Evolutionary conservation across 2,329 filamentous ascomycete genomes (phyloP), one percentile per base, ranked within the genome.

Genomic region (Drechslerella stenobrocha): DNA sequence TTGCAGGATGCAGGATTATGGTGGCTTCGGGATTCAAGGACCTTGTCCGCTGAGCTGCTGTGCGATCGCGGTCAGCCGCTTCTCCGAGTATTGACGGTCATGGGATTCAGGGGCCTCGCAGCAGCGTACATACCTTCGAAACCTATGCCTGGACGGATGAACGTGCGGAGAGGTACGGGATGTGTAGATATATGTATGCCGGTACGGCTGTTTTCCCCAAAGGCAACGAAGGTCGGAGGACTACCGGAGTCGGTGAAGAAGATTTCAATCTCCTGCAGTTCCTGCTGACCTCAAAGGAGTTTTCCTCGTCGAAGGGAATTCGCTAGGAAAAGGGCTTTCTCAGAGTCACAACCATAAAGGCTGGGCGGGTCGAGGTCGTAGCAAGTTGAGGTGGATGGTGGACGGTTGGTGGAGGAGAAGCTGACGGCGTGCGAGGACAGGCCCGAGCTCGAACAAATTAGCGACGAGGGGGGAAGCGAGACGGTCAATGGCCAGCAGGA

Each of bases 201-300:
- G 32, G 40, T 47, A 42, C 67, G 52, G 22, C 50, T 35, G 40
- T 61, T n/a, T n/a, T n/a, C n/a, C 60, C 46, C 63, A 70, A 66
- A 48, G 63, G 44, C 70, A 72, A 71, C 69, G 72, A 70, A 71
- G 71, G 60, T 72, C 56, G 71, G 73, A 73, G 70, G 67, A 70
- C 71, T 71, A 72, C 72, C 71, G 72, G 71, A 72, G 72, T 71
- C 73, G 76, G 74, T 76, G 75, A 78, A 75, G 72, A 72, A 72
- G 75, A 76, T 76, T 75, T 51, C 40, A 76, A 74, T 78, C 84
- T 88, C 85, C 86, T 89, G 87, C 87, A 89, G 87, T 83, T 83
- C 86, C 85, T 82, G 86, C 87, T 89, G 87, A 86, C 85, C 84
- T 87, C 84, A 87, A 87, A 87, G 84, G 84, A 86, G 83, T 81